Evolutionary conservation across 257 asterid genomes (phyloP).

Genomic region (Nicotiana otophora): DNA sequence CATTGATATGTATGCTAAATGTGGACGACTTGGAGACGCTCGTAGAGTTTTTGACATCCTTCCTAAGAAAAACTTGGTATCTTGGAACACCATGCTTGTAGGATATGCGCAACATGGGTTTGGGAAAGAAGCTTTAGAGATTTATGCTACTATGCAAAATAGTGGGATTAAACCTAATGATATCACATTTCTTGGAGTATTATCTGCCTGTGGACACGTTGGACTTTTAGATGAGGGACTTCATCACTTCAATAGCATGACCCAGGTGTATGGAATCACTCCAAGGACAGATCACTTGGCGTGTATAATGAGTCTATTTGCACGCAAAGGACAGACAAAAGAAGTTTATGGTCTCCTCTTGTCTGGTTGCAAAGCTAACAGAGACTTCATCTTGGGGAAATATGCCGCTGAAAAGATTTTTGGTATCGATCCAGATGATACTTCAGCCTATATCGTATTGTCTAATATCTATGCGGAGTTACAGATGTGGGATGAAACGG

Average conservation of each 20-base stretch:
- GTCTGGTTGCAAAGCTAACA: slow-evolving; percentile 54
- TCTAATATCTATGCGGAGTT: slow-evolving; percentile 64
- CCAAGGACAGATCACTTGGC: slow-evolving; percentile 70
- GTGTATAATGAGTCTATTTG: slow-evolving; percentile 58
- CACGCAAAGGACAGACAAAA: slow-evolving; percentile 52
- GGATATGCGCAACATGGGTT: slow-evolving; percentile 80
- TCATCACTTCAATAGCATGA: slow-evolving; percentile 52
- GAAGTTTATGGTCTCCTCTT: slow-evolving; percentile 58
- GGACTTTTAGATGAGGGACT: slow-evolving; percentile 64
- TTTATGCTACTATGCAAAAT: slow-evolving; percentile 44
- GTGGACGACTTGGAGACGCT: slow-evolving; percentile 57
- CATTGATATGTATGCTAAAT: slow-evolving; percentile 72
- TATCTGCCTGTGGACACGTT: slow-evolving; percentile 65
- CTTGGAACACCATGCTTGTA: slow-evolving; percentile 74
- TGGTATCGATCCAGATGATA: slow-evolving; percentile 62
- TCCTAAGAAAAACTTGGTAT: slow-evolving; percentile 46
- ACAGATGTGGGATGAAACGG: no score
- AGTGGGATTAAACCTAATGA: slow-evolving; percentile 46
- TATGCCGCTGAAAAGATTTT: slow-evolving; percentile 62
- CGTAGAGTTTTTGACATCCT: slow-evolving; percentile 50
- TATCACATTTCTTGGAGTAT: slow-evolving; percentile 56
- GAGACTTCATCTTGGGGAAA: slow-evolving; percentile 44
- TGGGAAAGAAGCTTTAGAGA: slow-evolving; percentile 58
- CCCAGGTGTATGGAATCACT: slow-evolving; percentile 31
- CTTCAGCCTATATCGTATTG: slow-evolving; percentile 55